Evolutionary conservation across 176 grass and related monocot genomes (phyloP).

Genomic region (Cenchrus fungigraminus): DNA sequence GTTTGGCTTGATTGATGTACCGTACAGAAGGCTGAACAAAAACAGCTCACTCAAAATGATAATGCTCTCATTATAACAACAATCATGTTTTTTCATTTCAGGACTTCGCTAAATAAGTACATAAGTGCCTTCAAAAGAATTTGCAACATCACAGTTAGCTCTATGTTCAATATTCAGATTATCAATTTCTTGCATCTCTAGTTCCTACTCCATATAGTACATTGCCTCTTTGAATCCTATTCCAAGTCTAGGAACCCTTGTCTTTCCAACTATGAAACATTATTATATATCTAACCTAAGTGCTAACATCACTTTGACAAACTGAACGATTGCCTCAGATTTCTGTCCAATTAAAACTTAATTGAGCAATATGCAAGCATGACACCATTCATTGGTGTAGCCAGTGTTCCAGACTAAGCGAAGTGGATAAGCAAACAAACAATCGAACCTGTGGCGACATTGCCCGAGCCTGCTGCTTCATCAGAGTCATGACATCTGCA

Average conservation of each 20-base stretch:
- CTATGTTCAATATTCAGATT: neutral
- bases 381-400: neutral
- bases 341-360: neutral
- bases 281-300: neutral
- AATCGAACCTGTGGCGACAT: conserved; percentile 74
- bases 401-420: neutral
- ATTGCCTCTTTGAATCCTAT: neutral
- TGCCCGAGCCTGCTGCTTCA: conserved; percentile 60
- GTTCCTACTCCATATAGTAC: neutral
- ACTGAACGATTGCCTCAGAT: neutral
- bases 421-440: neutral
- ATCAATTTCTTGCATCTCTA: neutral
- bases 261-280: neutral
- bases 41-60: neutral
- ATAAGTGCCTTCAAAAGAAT: neutral
- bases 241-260: neutral
- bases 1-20: neutral
- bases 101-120: neutral
- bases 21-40: neutral
- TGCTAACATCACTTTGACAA: neutral
- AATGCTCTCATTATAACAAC: neutral
- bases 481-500: conserved; percentile 71
- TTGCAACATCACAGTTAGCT: neutral
- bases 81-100: neutral
- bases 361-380: neutral